Percentiles rank a stretch among this genome's conserved stretches.
Evolutionary conservation across 176 grass and related monocot genomes (phyloP).

Genomic region (Aechmea fasciata): DNA sequence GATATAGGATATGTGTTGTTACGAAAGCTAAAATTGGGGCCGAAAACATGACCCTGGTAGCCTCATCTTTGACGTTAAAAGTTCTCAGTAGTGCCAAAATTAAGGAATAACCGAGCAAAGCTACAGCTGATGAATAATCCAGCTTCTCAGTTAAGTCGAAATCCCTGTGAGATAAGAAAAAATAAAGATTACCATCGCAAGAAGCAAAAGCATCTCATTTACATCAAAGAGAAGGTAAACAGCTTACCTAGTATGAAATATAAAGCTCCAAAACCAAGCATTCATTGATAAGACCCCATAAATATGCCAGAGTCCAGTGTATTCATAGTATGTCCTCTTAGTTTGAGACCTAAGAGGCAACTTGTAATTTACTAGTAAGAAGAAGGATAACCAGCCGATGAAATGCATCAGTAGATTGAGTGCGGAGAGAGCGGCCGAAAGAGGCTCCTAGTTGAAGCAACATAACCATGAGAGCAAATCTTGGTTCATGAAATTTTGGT

Average conservation of each 20-base stretch:
- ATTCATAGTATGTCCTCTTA: constrained; percentile 73
- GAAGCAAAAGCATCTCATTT: neutral
- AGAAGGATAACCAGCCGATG: constrained; percentile 66
- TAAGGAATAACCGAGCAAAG: constrained; percentile 72
- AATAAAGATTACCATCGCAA: neutral
- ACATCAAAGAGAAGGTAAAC: constrained; percentile 2
- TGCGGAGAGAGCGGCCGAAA: constrained; percentile 59
- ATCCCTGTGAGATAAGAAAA: constrained; percentile 52
- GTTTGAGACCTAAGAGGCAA: constrained; percentile 62
- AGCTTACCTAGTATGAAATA: constrained; percentile 83
- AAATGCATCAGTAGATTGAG: constrained; percentile 71
- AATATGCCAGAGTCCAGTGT: constrained; percentile 87
- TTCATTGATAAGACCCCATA: constrained; percentile 87
- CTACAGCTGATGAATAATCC: constrained; percentile 89
- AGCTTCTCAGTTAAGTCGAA: constrained; percentile 88
- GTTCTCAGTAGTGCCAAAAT: constrained; percentile 73
- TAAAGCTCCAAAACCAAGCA: constrained; percentile 90
- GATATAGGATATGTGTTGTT: constrained; percentile 91
- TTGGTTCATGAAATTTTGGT: neutral
- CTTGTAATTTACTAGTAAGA: constrained; percentile 54
- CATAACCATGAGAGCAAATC: constrained; percentile 9
- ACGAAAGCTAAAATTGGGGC: constrained; percentile 92
- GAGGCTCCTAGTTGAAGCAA: constrained; percentile 51
- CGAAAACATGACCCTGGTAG: constrained; percentile 87
- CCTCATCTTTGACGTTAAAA: constrained; percentile 87